Evolutionary conservation across 495 filamentous ascomycete genomes (phyloP), one percentile per base, ranked within the genome.

Genomic region (Amphirosellinia nigrospora): DNA sequence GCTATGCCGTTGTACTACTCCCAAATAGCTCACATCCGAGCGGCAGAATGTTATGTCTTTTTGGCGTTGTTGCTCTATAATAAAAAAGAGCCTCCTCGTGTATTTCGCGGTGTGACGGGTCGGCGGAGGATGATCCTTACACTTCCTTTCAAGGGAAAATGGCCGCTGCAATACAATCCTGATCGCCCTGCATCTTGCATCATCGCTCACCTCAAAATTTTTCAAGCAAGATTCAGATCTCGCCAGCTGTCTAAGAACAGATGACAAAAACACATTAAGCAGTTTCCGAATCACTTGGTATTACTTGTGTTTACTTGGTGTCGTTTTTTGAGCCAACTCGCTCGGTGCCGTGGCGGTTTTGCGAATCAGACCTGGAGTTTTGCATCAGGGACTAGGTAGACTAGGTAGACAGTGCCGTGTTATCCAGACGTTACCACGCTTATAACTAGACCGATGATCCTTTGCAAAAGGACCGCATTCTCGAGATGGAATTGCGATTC

Each of bases 291-390:
- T 23, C 21, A 4, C 21, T 4, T 52, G n/a, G 45, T 4, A 13
- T 15, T 52, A 4, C 23, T 15, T 10, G 7, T 32, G 7, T 32
- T 52, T 28, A 23, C 48, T 28, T 15, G 23, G 10, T 8, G 55
- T 58, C 55, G 55, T 41, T 41, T 1, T 39, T 41, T 28, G 2
- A 41, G 16, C 56, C 4, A 39, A 16, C n/a, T 36, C 21, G 21
- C 63, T 38, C 39, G 63, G 63, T 46, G 9, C 43, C 43, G 19
- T 50, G 62, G 32, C 39, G 39, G 30, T 50, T 63, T 23, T 64
- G 41, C 13, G 13, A 23, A 34, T 7, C 61, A 28, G 8, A 1
- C 23, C 39, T 5, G 46, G 59, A 34, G 19, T 39, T 39, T 21
- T 56, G 8, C 15, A 0, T 26, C 13, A 62, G 59, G 23, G 38